Evolutionary conservation across 768 basidiomycete genomes (phyloP), one percentile per base, ranked within the genome.

Genomic region (Rossbeevera mucosa): DNA sequence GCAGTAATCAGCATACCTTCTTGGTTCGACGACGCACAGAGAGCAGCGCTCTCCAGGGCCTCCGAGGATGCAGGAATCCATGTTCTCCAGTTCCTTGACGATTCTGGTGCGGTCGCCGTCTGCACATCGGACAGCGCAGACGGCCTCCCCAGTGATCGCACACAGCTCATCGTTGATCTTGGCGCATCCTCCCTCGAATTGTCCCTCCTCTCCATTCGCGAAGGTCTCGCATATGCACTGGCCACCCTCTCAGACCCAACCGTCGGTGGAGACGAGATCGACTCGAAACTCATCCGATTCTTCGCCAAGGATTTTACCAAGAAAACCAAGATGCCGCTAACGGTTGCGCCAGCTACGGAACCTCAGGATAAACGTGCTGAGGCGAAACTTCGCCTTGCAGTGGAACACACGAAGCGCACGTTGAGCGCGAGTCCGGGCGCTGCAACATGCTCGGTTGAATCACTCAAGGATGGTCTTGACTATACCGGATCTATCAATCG

Each of bases 261-360:
- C 9, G 66, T 86, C 42, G 83, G 85, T 5, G 89, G 86, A 0
- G 80, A 88, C 58, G 77, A 80, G 53, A 82, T 94, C 62, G 91
- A 93, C 71, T 80, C 82, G 54, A 81, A 85, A 64, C 78, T 97
- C 38, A 83, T 96, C 73, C 86, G 87, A 54, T 90, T 89, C 76
- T 96, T 99, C 69, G 84, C 89, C 48, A 85, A 92, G 65, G 95
- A 99, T 58, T 99, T 99, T 70, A 90, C 89, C 46, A 98, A 97
- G 74, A 99, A 96, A 75, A 94, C 88, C 16, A 92, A 91, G 69
- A 80, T 80, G 21, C 73, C 85, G 0, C 75, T 96, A 40, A 71
- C 78, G 8, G 77, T 92, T 14, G 80, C 75, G 49, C 84, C 86
- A 1, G 72, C 85, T 5, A 74, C 75, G 3, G 74, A 81, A 20